Evolutionary conservation across 352 stramenopile species (phyloP).

Genomic region (Stramenopiles sp.): DNA sequence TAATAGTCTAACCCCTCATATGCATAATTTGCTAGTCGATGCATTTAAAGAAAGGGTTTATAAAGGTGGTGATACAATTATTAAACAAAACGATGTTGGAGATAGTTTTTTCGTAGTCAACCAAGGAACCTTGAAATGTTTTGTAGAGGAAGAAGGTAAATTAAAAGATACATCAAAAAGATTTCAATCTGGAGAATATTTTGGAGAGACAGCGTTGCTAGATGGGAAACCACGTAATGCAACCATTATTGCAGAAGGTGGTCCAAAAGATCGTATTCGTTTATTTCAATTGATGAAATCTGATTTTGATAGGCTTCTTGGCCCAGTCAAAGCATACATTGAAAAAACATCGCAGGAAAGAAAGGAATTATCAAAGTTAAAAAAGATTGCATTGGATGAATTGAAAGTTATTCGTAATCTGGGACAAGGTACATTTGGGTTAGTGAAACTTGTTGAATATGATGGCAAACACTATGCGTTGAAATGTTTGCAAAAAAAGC

Average conservation of each 20-base stretch:
- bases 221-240: conserved; percentile 52
- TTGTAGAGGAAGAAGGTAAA: too few relatives aligned
- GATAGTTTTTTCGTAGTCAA: conserved; percentile 63
- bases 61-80: conserved; percentile 43
- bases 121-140: conserved; percentile 33
- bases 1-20: conserved; percentile 12
- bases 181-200: conserved; percentile 70
- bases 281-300: neutral
- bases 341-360: neutral
- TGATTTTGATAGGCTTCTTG: neutral
- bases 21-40: conserved; percentile 31
- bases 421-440: conserved; percentile 85
- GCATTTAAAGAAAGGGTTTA: conserved; percentile 57
- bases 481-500: conserved; percentile 83
- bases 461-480: conserved; percentile 67
- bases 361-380: neutral
- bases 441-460: conserved; percentile 61
- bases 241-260: conserved; percentile 45
- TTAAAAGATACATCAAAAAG: too few relatives aligned
- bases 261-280: conserved; percentile 32
- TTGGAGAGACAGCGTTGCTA: conserved; percentile 43
- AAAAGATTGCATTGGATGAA: neutral
- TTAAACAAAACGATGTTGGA: conserved; percentile 57
- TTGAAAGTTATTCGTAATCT: conserved; percentile 24
- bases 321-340: neutral